These are phyloP conservation scores for Aspergillus sp. DNA, from an alignment of 2,329 filamentous ascomycete genomes.

Conservation along the genomic window DNA sequence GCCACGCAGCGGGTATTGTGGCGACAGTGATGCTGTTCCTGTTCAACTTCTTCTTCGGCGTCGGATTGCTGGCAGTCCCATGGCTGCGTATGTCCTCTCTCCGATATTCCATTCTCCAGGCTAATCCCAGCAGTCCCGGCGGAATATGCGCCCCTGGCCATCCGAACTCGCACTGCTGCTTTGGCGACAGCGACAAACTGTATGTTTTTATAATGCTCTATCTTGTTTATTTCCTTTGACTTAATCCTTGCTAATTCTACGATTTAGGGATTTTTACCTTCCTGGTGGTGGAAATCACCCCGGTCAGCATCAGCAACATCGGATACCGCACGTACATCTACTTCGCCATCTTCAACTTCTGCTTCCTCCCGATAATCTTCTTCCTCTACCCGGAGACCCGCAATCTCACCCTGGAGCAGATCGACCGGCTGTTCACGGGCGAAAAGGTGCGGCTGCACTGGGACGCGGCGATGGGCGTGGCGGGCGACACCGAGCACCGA, in stretches of 20 bases:
- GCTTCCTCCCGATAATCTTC: constrained; percentile 52
- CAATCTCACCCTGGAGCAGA: constrained; percentile 34
- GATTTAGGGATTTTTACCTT: constrained; percentile 46
- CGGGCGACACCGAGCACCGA: constrained; percentile 21
- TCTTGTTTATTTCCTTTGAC: too few species aligned
- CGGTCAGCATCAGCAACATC: constrained; percentile 43
- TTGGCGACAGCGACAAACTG: constrained; percentile 53
- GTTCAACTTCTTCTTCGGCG: constrained; percentile 56
- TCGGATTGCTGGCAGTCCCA: constrained; percentile 48
- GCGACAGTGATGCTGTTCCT: constrained; percentile 54
- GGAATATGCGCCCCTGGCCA: constrained; percentile 48
- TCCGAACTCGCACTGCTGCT: constrained; percentile 51
- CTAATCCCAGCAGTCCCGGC: constrained; percentile 36
- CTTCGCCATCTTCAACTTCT: constrained; percentile 48
- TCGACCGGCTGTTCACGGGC: constrained; percentile 35
- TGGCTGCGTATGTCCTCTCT: constrained; percentile 33
- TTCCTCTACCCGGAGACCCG: constrained; percentile 39
- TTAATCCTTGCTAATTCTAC: too few species aligned
- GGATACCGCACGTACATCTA: constrained; percentile 47
- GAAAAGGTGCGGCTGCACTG: constrained; percentile 31
- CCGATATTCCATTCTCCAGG: constrained; percentile 22
- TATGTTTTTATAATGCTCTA: neutral
- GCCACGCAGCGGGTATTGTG: constrained; percentile 42
- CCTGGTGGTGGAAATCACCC: constrained; percentile 48
- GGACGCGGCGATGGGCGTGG: constrained; percentile 28